These are phyloP conservation scores for Eutypa lata DNA, from an alignment of 2,329 filamentous ascomycete species.

Conservation along the genomic window DNA sequence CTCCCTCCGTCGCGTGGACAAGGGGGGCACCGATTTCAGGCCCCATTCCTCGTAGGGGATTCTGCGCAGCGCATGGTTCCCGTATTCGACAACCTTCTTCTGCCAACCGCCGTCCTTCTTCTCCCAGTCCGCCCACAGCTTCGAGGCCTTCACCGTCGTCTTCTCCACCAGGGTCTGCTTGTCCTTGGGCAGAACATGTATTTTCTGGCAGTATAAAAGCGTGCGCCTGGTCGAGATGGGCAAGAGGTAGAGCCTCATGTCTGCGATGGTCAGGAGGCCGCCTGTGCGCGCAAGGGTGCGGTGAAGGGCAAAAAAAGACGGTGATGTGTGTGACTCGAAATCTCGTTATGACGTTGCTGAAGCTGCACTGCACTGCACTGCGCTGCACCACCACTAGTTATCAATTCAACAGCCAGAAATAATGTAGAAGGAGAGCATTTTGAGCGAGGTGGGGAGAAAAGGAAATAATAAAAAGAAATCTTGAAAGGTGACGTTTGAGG, in stretches of 20 bases:
- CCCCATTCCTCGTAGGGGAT: constrained; percentile 99
- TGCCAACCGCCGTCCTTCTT: constrained; percentile 83
- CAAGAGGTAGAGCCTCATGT: constrained; percentile 90
- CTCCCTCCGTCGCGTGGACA: constrained; percentile 63
- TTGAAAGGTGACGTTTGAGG: background rate
- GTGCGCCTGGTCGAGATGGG: constrained; percentile 89
- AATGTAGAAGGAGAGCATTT: background rate
- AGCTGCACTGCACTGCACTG: too few relatives aligned
- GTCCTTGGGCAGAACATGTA: constrained; percentile 53
- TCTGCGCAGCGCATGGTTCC: constrained; percentile 78
- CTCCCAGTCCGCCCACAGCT: constrained; percentile 85
- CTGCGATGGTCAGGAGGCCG: constrained; percentile 8
- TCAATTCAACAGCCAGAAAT: too few relatives aligned
- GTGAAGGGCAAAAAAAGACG: background rate
- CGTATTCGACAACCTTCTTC: constrained; percentile 78
- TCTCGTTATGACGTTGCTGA: too few relatives aligned
- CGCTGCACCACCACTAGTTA: too few relatives aligned
- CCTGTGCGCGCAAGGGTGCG: background rate
- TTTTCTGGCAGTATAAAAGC: constrained; percentile 85
- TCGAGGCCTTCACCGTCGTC: constrained; percentile 66
- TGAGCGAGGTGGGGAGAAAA: background rate
- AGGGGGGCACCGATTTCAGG: constrained; percentile 85
- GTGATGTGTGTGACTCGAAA: too few relatives aligned
- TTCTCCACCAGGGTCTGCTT: constrained; percentile 63
- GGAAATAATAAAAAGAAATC: too few relatives aligned